These are phyloP conservation scores for Clausena lansium DNA, from an alignment of 345 rosid species.

Conservation along the genomic window DNA sequence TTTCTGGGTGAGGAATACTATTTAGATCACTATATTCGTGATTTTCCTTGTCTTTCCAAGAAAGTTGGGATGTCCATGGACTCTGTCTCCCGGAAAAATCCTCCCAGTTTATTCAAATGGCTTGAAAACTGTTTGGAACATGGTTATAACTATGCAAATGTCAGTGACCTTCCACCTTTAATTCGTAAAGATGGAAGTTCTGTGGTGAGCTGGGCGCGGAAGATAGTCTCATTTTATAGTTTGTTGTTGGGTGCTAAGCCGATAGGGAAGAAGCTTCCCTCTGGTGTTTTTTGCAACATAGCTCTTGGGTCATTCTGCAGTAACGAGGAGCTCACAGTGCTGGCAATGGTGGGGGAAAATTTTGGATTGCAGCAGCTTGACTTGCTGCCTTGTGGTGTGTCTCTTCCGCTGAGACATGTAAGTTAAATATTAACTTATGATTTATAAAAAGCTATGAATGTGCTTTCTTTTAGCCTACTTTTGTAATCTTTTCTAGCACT, in stretches of 20 bases:
- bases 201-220: slow-evolving; percentile 75
- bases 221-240: slow-evolving; percentile 81
- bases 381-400: slow-evolving; percentile 79
- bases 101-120: slow-evolving; percentile 89
- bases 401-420: slow-evolving; percentile 97
- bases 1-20: slow-evolving; percentile 71
- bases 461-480: background rate
- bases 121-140: slow-evolving; percentile 70
- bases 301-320: slow-evolving; percentile 73
- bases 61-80: slow-evolving; percentile 30
- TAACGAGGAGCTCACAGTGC: slow-evolving; percentile 72
- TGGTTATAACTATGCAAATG: slow-evolving; percentile 54
- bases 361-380: slow-evolving; percentile 91
- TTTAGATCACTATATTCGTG: slow-evolving; percentile 83
- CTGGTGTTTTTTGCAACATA: slow-evolving; percentile 77
- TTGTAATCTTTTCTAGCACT: background rate
- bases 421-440: slow-evolving; percentile 31
- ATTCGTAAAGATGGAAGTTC: slow-evolving; percentile 64
- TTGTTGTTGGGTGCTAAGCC: slow-evolving; percentile 74
- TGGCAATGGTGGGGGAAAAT: slow-evolving; percentile 96
- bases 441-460: slow-evolving; percentile 7
- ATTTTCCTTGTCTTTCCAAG: slow-evolving; percentile 72
- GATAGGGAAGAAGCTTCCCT: slow-evolving; percentile 56
- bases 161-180: slow-evolving; percentile 70
- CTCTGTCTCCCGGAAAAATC: slow-evolving; percentile 46